These are phyloP conservation scores for Hydnum rufescens DNA, from an alignment of 768 basidiomycete species.

Conservation along the genomic window DNA sequence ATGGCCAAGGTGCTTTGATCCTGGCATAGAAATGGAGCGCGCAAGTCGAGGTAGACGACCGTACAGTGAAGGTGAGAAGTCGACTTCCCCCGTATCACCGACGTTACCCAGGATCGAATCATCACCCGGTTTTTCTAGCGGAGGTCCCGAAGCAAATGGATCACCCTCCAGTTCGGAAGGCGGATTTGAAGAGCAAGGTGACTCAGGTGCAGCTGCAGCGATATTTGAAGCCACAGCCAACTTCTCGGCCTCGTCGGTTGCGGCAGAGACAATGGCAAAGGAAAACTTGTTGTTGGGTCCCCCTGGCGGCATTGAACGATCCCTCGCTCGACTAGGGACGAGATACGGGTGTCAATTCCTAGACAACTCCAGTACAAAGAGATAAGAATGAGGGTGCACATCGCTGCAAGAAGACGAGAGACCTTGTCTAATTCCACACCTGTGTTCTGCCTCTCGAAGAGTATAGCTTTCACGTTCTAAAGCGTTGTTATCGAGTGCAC, in stretches of 20 bases:
- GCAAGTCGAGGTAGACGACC: slow-evolving; percentile 34
- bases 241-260: neutral
- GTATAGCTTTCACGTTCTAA: no score
- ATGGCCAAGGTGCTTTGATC: slow-evolving; percentile 58
- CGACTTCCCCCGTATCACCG: neutral
- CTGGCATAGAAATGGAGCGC: slow-evolving; percentile 60
- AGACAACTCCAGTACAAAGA: no score
- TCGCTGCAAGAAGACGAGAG: no score
- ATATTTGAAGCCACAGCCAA: neutral
- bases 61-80: neutral
- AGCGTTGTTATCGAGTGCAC: no score
- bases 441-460: no score
- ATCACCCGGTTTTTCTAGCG: neutral
- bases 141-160: neutral
- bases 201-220: neutral
- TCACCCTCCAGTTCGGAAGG: neutral
- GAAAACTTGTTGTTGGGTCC: neutral
- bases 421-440: no score
- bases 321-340: no score
- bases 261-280: neutral
- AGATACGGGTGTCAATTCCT: no score
- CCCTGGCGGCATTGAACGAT: neutral
- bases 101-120: neutral
- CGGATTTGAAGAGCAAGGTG: neutral
- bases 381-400: no score